Base-by-base conservation (phyloP, 768 basidiomycete genomes). In the Leccinum obscurum region DNA sequence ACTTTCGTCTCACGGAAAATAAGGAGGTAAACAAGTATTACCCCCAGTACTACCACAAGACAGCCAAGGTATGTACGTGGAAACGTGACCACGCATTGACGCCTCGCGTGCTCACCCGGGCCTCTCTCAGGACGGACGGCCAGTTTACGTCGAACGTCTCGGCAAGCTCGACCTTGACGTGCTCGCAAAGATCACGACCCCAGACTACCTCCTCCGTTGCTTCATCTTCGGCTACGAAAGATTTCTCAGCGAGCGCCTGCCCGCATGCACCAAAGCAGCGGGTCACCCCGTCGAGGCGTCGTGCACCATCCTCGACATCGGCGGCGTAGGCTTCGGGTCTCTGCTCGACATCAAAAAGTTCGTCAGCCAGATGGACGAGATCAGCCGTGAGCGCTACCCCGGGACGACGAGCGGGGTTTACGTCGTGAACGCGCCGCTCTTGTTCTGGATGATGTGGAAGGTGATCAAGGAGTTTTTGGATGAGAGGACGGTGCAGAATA, bases 391-490 rank as follows among this genome's bases (percentile, higher is more conserved):
- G 78, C 82, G 90, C 66, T 98, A 95, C 75, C 92, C 94, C 1
- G 93, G 95, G 75, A 85, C 82, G 64, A 93, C 98, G 96, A 96
- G 96, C 79, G 92, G 92, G 72, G 97, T 99, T 80, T 99, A 92
- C 81, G 94, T 98, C 82, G 90, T 97, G 83, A 98, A 98, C 70
- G 92, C 93, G 0, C 95, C 96, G 0, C 97, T 89, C 87, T 82
- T 86, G 54, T 99, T 99, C 80, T 84, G 84, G 56, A 83, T 89
- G 37, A 89, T 96, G 22, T 99, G 95, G 95, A 71, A 78, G 22
- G 72, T 95, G 64, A 84, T 98, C 79, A 96, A 93, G 79, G 87
- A 85, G 3, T 98, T 92, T 92, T 79, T 99, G 67, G 96, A 98
- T 75, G 87, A 88, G 66, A 95, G 95, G 28, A 99, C 96, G 28